phyloP scores from a whole-genome alignment of 352 stramenopile genomes.

The Globisporangium viniferum region DNA sequence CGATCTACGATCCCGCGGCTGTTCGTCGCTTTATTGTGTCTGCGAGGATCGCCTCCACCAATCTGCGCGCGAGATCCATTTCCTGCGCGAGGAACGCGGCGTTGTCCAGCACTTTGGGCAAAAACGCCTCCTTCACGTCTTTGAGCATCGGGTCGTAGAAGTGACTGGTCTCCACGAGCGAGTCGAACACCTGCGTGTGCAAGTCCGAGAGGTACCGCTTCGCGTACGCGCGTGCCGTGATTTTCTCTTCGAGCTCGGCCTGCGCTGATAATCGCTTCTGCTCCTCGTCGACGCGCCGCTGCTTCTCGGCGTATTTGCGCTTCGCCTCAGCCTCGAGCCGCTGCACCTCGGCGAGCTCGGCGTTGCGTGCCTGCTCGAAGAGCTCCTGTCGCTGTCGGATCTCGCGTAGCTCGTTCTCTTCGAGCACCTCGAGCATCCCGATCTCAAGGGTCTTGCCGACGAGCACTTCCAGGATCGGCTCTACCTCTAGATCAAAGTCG shows the following conservation, averaged over 20 bases:
- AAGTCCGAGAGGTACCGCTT: slow-evolving; percentile 87
- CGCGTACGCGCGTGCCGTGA: slow-evolving; percentile 86
- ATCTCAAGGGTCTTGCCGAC: slow-evolving; percentile 94
- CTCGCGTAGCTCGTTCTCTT: slow-evolving; percentile 90
- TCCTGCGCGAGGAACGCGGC: slow-evolving; percentile 41
- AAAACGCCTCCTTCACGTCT: slow-evolving; percentile 79
- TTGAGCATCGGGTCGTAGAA: slow-evolving; percentile 89
- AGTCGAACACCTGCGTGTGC: slow-evolving; percentile 85
- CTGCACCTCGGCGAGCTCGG: slow-evolving; percentile 93
- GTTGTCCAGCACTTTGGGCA: slow-evolving; percentile 61
- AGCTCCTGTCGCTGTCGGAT: slow-evolving; percentile 89
- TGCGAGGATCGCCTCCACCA: slow-evolving; percentile 28
- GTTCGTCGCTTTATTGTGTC: slow-evolving; percentile 31
- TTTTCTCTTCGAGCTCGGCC: slow-evolving; percentile 89
- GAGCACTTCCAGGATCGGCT: slow-evolving; percentile 93
- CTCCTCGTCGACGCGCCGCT: slow-evolving; percentile 83
- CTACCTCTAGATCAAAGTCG: slow-evolving; percentile 94
- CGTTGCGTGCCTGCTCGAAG: slow-evolving; percentile 91
- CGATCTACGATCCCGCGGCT: no score
- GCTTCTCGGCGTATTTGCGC: slow-evolving; percentile 90
- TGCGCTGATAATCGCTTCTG: slow-evolving; percentile 63
- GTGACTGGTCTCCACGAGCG: slow-evolving; percentile 79
- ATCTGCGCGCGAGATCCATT: slow-evolving; percentile 32
- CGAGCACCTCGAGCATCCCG: slow-evolving; percentile 92
- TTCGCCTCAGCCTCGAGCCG: slow-evolving; percentile 92